Percentiles rank a stretch among this genome's conserved stretches.
Evolutionary conservation across 1,284 basidiomycete species (phyloP).

Genomic region (Ustilago lituana): DNA sequence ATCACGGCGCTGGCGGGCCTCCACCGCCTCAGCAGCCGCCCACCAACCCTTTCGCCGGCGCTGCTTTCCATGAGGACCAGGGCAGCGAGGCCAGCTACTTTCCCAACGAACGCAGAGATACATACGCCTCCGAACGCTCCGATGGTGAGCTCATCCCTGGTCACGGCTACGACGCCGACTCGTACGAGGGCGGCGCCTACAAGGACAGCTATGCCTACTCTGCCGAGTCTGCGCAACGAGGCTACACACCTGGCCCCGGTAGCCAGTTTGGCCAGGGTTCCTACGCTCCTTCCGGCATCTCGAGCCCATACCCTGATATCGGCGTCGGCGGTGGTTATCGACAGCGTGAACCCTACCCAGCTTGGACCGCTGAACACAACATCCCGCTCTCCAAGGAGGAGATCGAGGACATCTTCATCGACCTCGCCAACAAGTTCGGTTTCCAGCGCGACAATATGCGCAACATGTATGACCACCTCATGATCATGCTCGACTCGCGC

Average conservation of each 20-base stretch:
- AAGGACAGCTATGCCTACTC: slow-evolving; percentile 55
- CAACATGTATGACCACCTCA: slow-evolving; percentile 90
- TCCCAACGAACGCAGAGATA: slow-evolving; percentile 58
- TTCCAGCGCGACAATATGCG: slow-evolving; percentile 83
- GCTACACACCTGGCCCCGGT: slow-evolving; percentile 49
- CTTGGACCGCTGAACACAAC: slow-evolving; percentile 89
- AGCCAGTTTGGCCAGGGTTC: slow-evolving; percentile 48
- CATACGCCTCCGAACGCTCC: slow-evolving; percentile 59
- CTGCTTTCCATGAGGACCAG: slow-evolving; percentile 55
- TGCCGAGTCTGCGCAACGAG: slow-evolving; percentile 50
- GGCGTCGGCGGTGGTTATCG: slow-evolving; percentile 55
- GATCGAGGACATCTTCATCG: slow-evolving; percentile 98
- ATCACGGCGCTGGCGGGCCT: slow-evolving; percentile 45
- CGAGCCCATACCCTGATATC: slow-evolving; percentile 52
- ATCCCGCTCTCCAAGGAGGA: slow-evolving; percentile 98
- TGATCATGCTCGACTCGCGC: slow-evolving; percentile 87
- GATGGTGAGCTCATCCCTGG: slow-evolving; percentile 59
- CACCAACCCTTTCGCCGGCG: slow-evolving; percentile 54
- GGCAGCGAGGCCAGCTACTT: slow-evolving; percentile 56
- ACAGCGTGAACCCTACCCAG: slow-evolving; percentile 81
- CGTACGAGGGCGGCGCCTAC: slow-evolving; percentile 58
- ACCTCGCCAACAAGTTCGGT: slow-evolving; percentile 98
- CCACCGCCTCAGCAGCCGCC: slow-evolving; percentile 46
- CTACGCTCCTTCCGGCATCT: slow-evolving; percentile 60
- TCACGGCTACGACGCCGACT: slow-evolving; percentile 59